Base-by-base conservation (phyloP, 1,139 yeast species). In the Hyphopichia khmerensis region DNA sequence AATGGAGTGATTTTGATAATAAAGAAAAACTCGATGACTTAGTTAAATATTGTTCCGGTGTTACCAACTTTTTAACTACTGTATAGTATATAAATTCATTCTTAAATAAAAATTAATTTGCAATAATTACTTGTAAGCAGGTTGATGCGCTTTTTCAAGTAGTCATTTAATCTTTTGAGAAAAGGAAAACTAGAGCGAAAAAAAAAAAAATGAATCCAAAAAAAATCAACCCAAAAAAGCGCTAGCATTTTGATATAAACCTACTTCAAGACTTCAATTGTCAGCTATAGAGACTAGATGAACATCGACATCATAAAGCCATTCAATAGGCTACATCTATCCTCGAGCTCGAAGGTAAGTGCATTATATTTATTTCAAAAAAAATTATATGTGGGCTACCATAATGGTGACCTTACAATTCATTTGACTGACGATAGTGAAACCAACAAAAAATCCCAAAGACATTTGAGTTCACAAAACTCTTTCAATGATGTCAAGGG, bases 1-100 rank as follows among this genome's bases (percentile, higher is more conserved):
- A 55, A 10, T 84, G 88, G 87, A 67, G 71, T 41, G 52, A 48
- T 2, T 65, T 57, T 18, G 84, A 82, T 50, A 52, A 57, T 18
- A 70, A 74, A 34, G 69, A 69, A 11, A 71, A 74, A 26, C 62
- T 93, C 55, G 96, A 89, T 52, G 79, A 77, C 27, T 65, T 88
- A 46, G 80, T 82, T 24, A 87, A 90, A 58, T 90, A 84, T 64
- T 88, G 96, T 60, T 75, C 95, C 1, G 95, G 96, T 47, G 91
- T 91, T 10, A 69, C 88, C 35, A 77, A 73, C 50, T 84, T 87
- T 55, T 69, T 90, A 39, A 59, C 71, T 7, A 63, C 74, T 27
- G 65, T 65, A 34, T 71, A 58, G 43, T 26, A 3, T 26, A 11
- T 11, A 11, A 7, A 26, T 26, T n/a, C n/a, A n/a, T n/a, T n/a